Evolutionary conservation across 75 land plant species (phyloP), one percentile per base, ranked within the genome.

Genomic region (Isoetes taiwanensis): DNA sequence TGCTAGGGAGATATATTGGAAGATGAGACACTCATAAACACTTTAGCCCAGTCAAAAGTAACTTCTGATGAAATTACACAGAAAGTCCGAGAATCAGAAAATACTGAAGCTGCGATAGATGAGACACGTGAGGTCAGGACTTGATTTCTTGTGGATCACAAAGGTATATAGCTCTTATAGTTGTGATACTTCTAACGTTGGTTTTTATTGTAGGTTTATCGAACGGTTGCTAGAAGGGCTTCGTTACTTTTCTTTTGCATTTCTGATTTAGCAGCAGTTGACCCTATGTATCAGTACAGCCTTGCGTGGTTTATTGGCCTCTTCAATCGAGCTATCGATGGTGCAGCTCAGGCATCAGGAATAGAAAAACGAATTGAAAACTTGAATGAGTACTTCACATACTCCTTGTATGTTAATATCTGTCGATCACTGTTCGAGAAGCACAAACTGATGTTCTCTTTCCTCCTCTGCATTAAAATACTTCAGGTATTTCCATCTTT

Each of bases 271-370:
- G 73, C 73, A 10, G 34, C 52, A 14, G 67, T 70, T 6, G 73
- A 70, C 40, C 73, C 73, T 3, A 70, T 70, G 73, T 70, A 70
- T n/a, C 73, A 70, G 26, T 70, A 70, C 52, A 70, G 73, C 48
- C 53, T 70, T 12, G 41, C 73, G 10, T 70, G 73, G 73, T 70
- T 64, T 39, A 70, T 70, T 34, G 26, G 26, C 46, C 26, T 70
- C 5, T 70, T 70, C 58, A 26, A 54, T 11, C 39, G 60, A 23
- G 73, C 73, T 14, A 70, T 70, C 34, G 62, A 70, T 8, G 58
- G 57, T 57, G 68, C 73, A 2, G 59, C 62, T 8, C 73, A 64
- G 34, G 54, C 73, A 26, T 35, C 56, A 0, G 39, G 39, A 9
- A 64, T 70, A 4, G 46, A 64, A 1, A 57, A 70, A 35, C 61